A percentile compares a stretch with the other conserved stretches of the same genome.
phyloP scores from a whole-genome alignment of 176 grass and related monocot species.

The Lolium perenne region DNA sequence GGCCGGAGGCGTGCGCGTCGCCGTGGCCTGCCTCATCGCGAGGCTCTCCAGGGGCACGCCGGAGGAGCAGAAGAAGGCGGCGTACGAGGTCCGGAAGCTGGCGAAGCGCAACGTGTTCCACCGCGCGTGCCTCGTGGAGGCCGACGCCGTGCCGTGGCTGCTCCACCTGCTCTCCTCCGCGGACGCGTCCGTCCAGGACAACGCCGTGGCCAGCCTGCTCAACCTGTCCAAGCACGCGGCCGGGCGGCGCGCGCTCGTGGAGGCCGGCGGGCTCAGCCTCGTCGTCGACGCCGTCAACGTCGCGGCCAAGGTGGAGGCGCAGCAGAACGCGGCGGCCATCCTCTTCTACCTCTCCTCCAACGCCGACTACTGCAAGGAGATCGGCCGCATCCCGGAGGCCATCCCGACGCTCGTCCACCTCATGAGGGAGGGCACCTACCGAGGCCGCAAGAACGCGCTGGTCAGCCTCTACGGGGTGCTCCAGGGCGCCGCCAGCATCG shows the following conservation, averaged over 20 bases:
- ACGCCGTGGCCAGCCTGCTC: slow-evolving; percentile 58
- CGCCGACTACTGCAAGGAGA: slow-evolving; percentile 65
- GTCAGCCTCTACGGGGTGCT: slow-evolving; percentile 68
- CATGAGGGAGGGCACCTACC: slow-evolving; percentile 51
- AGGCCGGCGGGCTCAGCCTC: slow-evolving; percentile 61
- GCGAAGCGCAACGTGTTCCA: slow-evolving; percentile 78
- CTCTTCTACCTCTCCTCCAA: slow-evolving; percentile 85
- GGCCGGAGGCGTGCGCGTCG: slow-evolving; percentile 43
- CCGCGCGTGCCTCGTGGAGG: slow-evolving; percentile 72
- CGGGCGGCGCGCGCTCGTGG: slow-evolving; percentile 58
- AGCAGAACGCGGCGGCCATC: slow-evolving; percentile 81
- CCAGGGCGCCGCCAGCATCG: slow-evolving; percentile 37
- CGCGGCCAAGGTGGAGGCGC: slow-evolving; percentile 51
- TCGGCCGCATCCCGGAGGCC: slow-evolving; percentile 61
- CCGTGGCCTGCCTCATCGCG: slow-evolving; percentile 52
- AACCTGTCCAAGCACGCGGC: slow-evolving; percentile 76
- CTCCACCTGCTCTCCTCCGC: slow-evolving; percentile 62
- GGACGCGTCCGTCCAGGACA: slow-evolving; percentile 62
- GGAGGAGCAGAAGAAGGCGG: slow-evolving; percentile 61
- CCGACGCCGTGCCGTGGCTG: slow-evolving; percentile 71
- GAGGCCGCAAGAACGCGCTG: slow-evolving; percentile 71
- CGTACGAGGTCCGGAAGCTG: slow-evolving; percentile 70
- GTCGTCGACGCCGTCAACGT: slow-evolving; percentile 63
- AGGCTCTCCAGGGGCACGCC: slow-evolving; percentile 45
- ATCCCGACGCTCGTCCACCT: slow-evolving; percentile 68